phyloP scores from a whole-genome alignment of 2,329 filamentous ascomycete genomes.

The Penicillium frequentans region DNA sequence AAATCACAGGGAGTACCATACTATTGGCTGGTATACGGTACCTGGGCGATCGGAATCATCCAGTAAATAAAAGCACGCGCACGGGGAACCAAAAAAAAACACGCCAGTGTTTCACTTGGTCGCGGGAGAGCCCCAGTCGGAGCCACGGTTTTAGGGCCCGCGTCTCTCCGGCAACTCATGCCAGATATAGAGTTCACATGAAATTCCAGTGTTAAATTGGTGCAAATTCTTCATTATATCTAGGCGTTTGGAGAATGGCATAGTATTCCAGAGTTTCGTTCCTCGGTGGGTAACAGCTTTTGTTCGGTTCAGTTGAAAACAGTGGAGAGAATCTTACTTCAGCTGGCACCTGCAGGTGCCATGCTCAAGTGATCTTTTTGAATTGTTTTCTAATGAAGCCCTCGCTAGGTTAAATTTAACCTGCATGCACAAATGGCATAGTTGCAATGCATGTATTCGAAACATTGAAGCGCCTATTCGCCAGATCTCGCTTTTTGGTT shows the following conservation, averaged over 20 bases:
- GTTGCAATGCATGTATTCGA: not conserved
- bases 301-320: not conserved
- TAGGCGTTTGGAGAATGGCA: not conserved
- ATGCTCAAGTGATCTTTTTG: not conserved
- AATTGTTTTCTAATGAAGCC: not conserved
- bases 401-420: not conserved
- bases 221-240: not conserved
- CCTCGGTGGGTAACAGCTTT: not conserved
- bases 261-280: not conserved
- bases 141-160: not conserved
- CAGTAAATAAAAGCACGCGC: slow-evolving; percentile 9
- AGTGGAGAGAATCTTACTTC: not conserved
- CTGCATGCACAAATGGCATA: not conserved
- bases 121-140: slow-evolving; percentile 8
- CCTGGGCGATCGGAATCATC: not conserved
- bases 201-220: not conserved
- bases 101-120: slow-evolving; percentile 26
- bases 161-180: slow-evolving; percentile 26
- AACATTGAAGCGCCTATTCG: not conserved
- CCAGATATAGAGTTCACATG: not conserved
- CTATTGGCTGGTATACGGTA: slow-evolving; percentile 7
- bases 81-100: slow-evolving; percentile 16
- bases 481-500: not conserved
- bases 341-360: not conserved
- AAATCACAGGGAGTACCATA: not conserved